These are phyloP conservation scores for Citrus hindsii DNA, from an alignment of 345 rosid genomes.

Conservation along the genomic window DNA sequence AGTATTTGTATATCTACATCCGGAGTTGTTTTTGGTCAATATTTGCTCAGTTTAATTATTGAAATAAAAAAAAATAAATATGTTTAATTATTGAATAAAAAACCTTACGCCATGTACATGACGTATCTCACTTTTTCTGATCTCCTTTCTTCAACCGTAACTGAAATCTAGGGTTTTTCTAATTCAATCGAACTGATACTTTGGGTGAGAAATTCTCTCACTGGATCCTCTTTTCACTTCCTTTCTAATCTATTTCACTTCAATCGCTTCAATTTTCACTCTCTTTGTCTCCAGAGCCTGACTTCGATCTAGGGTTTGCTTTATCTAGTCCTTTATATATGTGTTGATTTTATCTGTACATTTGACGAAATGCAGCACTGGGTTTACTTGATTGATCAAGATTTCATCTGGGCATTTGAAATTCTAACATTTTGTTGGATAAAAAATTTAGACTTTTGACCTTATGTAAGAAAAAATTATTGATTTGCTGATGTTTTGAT, in stretches of 20 bases:
- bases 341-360: neutral
- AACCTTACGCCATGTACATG: no score
- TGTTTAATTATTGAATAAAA: neutral
- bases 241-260: neutral
- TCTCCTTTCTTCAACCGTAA: neutral
- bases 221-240: neutral
- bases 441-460: neutral
- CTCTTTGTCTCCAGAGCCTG: neutral
- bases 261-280: neutral
- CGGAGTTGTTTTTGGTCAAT: no score
- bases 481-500: neutral
- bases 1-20: no score
- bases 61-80: no score
- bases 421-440: neutral
- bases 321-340: neutral
- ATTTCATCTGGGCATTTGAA: neutral
- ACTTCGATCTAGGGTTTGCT: neutral
- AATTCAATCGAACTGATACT: neutral
- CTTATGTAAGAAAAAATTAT: neutral
- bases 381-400: neutral
- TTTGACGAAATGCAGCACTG: neutral
- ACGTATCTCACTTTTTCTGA: neutral
- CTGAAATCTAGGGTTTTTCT: conserved; percentile 15
- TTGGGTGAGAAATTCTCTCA: neutral
- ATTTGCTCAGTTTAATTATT: no score